A percentile compares a stretch with the other conserved stretches of the same genome.
Conservation (phyloP, 495 filamentous ascomycete genomes). For the Annulohypoxylon stygium region DNA sequence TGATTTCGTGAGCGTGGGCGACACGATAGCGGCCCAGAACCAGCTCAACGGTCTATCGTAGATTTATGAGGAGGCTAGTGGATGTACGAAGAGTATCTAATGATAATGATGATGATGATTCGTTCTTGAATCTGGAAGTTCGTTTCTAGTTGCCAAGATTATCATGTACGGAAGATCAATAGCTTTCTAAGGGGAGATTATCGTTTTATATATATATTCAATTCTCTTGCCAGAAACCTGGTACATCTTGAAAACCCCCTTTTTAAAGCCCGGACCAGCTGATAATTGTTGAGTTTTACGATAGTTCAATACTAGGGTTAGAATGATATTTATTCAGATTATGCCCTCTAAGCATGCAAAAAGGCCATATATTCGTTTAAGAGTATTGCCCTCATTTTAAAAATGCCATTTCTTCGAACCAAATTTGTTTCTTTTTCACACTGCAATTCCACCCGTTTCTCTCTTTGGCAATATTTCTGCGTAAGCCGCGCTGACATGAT, state of each 20-base stretch:
- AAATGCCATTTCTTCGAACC: too few relatives aligned
- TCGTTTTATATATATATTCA: slow-evolving; percentile 2
- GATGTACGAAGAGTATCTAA: slow-evolving; percentile 7
- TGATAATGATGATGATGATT: slow-evolving; percentile 24
- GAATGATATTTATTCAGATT: too few relatives aligned
- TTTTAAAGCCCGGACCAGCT: too few relatives aligned
- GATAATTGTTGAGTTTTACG: too few relatives aligned
- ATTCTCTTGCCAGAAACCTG: not conserved
- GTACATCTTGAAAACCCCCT: too few relatives aligned
- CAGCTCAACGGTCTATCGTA: slow-evolving; percentile 46
- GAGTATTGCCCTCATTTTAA: too few relatives aligned
- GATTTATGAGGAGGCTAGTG: not conserved
- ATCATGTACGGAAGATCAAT: not conserved
- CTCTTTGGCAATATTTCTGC: not conserved
- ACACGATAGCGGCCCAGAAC: slow-evolving; percentile 43
- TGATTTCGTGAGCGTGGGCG: slow-evolving; percentile 46
- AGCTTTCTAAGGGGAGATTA: not conserved
- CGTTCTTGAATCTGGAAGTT: slow-evolving; percentile 1
- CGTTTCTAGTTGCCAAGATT: not conserved
- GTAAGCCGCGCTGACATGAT: not conserved
- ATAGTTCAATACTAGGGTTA: too few relatives aligned
- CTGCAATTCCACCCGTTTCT: not conserved
- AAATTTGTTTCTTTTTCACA: too few relatives aligned
- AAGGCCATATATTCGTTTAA: too few relatives aligned
- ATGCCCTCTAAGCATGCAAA: too few relatives aligned